Conservation (phyloP, 2,329 filamentous ascomycete genomes). For the Talaromyces pinophilus region DNA sequence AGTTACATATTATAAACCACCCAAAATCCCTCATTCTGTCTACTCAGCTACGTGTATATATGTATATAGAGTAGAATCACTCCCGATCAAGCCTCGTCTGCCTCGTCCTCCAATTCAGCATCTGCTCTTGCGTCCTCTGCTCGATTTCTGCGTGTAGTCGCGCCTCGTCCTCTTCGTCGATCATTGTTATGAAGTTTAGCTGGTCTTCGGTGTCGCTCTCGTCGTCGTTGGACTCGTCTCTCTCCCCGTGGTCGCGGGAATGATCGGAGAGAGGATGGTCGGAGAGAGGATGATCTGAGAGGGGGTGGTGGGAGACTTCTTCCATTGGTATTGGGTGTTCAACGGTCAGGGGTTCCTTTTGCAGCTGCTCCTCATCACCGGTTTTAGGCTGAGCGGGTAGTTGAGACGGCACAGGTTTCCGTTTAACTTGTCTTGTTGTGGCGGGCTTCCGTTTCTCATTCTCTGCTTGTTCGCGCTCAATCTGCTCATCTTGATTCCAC, state of each 20-base stretch:
- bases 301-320: not conserved
- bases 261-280: not conserved
- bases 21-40: no score
- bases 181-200: conserved; percentile 19
- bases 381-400: not conserved
- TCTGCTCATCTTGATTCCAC: conserved; percentile 40
- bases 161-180: conserved; percentile 29
- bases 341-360: not conserved
- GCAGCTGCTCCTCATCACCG: not conserved
- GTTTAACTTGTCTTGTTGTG: conserved; percentile 13
- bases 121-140: conserved; percentile 34
- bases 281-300: not conserved
- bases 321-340: not conserved
- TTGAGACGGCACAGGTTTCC: not conserved
- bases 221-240: not conserved
- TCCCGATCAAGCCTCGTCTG: conserved; percentile 18
- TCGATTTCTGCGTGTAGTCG: conserved; percentile 35
- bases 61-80: no score
- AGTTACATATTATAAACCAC: not conserved
- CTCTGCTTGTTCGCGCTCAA: conserved; percentile 38
- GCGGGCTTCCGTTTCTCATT: conserved; percentile 36
- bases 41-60: no score
- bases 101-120: conserved; percentile 27
- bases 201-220: conserved; percentile 15
- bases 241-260: not conserved